Conservation (phyloP, 805 yeast species). For the Wickerhamiella qilinensis region DNA sequence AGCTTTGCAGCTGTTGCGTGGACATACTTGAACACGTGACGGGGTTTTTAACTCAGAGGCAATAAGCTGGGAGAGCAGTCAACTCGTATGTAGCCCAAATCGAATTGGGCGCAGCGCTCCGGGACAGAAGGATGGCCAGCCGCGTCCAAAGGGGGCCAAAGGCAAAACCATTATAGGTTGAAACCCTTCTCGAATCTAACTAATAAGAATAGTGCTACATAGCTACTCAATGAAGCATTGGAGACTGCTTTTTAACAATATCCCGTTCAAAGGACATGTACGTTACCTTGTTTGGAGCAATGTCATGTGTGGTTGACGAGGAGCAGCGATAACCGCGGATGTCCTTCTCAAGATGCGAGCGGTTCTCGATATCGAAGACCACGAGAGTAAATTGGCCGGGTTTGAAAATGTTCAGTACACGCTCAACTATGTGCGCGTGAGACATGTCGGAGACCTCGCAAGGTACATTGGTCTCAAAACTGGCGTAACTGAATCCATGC, state of each 20-base stretch:
- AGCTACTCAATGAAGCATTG: too few species aligned
- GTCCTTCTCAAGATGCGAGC: neutral
- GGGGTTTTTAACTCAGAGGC: too few species aligned
- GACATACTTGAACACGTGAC: too few species aligned
- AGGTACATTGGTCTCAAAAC: constrained; percentile 80
- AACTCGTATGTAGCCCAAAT: too few species aligned
- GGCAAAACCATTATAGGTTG: too few species aligned
- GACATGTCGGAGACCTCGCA: constrained; percentile 24
- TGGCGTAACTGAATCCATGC: constrained; percentile 85
- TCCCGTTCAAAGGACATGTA: constrained; percentile 4
- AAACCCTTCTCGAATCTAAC: too few species aligned
- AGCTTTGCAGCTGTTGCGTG: too few species aligned
- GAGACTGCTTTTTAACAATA: too few species aligned
- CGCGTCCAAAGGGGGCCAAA: too few species aligned
- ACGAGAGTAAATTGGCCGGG: constrained; percentile 63
- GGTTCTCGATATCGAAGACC: constrained; percentile 17
- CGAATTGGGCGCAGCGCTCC: neutral
- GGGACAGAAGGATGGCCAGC: neutral
- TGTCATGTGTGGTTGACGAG: constrained; percentile 10
- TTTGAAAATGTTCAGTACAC: constrained; percentile 45
- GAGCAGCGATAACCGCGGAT: constrained; percentile 9
- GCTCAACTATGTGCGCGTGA: constrained; percentile 39
- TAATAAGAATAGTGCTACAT: too few species aligned
- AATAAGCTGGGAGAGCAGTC: too few species aligned
- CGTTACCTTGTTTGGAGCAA: constrained; percentile 6